Base-by-base conservation (phyloP, 805 yeast genomes). In the Priceomyces medius region DNA sequence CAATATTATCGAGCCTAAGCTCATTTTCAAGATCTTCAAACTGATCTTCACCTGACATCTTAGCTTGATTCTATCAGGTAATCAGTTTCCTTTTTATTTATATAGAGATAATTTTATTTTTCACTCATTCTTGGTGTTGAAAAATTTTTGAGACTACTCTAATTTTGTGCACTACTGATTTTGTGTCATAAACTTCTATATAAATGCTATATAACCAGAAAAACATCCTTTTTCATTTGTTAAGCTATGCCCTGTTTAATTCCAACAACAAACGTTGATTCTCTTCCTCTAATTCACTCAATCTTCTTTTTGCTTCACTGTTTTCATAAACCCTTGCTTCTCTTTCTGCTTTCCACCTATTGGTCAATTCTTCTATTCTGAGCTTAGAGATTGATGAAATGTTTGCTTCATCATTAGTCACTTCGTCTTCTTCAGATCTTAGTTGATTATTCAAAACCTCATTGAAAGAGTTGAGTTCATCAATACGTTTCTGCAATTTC, bases 261-360 rank as follows among this genome's bases (percentile, higher is more conserved):
- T 40, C 47, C 19, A 28, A n/a, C 14, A 21, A 16, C 7, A 81
- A 51, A 14, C 62, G 55, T 13, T 56, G 59, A 51, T 80, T 81
- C 49, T 83, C 88, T 23, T 53, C 43, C 47, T 83, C 88, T 24
- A 84, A 54, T 41, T 77, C 80, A 14, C 58, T 54, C 4, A 83
- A 68, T 33, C 83, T 61, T 34, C 62, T 58, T 36, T 73, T 68
- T 2, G 85, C 78, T 27, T 82, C 81, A 27, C 71, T 71, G 40
- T 72, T 70, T 49, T 85, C 90, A 41, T 80, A 68, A 16, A 76
- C 76, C 21, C 89, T 62, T 14, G 85, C 76, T 56, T 85, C 93
- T 45, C 88, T 67, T 47, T 85, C 90, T 4, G 80, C 71, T 51
- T 81, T 80, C 83, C 87, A 82, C 51, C 83, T 70, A 46, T 69